phyloP scores from a whole-genome alignment of 495 filamentous ascomycete genomes.

The Daldinia loculata region DNA sequence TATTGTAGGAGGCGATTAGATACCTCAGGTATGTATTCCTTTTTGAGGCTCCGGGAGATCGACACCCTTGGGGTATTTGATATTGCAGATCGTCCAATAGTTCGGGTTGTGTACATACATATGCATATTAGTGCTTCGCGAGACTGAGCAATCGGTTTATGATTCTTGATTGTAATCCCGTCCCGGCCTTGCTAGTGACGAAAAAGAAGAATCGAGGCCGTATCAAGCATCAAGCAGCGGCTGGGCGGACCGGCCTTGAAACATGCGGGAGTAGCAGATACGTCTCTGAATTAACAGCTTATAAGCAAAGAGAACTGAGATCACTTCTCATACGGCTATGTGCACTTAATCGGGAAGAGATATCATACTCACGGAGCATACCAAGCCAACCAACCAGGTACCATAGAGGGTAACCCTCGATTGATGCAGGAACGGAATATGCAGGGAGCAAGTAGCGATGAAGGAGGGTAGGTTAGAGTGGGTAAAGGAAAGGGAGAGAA shows the following conservation, averaged over 20 bases:
- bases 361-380: slow-evolving; percentile 2
- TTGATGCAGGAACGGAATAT: not conserved
- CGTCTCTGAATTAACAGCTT: slow-evolving; percentile 2
- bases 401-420: not conserved
- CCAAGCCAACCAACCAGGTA: slow-evolving; percentile 1
- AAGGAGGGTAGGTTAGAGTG: not conserved
- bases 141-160: slow-evolving; percentile 30
- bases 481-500: slow-evolving; percentile 5
- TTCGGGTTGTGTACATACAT: slow-evolving; percentile 25
- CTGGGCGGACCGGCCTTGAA: slow-evolving; percentile 25
- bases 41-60: slow-evolving; percentile 42
- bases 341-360: not conserved
- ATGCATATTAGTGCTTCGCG: slow-evolving; percentile 23
- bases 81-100: slow-evolving; percentile 43
- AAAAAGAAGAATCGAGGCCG: slow-evolving; percentile 11
- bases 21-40: slow-evolving; percentile 1
- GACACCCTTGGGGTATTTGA: slow-evolving; percentile 29
- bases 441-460: slow-evolving; percentile 21
- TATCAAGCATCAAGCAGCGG: slow-evolving; percentile 25
- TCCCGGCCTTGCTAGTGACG: slow-evolving; percentile 20
- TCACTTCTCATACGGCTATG: slow-evolving; percentile 16
- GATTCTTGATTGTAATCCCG: slow-evolving; percentile 11
- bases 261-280: slow-evolving; percentile 19
- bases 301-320: not conserved
- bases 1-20: slow-evolving; percentile 14